Conservation (phyloP, 2,329 filamentous ascomycete genomes). For the Mollisiaceae sp. region DNA sequence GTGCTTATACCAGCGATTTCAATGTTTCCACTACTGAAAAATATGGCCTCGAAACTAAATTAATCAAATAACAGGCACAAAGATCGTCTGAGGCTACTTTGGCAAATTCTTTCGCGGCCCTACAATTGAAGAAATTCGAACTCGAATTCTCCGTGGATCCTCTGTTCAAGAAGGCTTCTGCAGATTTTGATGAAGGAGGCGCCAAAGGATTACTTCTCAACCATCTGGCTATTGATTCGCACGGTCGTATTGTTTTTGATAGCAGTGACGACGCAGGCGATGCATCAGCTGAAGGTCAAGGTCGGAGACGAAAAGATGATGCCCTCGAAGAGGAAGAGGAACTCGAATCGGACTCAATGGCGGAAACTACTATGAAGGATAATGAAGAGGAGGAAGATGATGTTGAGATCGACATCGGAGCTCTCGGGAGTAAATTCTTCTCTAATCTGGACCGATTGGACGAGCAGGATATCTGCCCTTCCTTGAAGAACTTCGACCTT, state of each 20-base stretch:
- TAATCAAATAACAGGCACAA: slow-evolving; percentile 54
- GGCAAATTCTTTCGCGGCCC: slow-evolving; percentile 81
- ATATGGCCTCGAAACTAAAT: slow-evolving; percentile 13
- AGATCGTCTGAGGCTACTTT: slow-evolving; percentile 92
- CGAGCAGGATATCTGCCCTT: slow-evolving; percentile 90
- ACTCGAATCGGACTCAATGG: slow-evolving; percentile 45
- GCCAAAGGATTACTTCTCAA: slow-evolving; percentile 95
- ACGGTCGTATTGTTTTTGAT: slow-evolving; percentile 95
- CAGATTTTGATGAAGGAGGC: slow-evolving; percentile 97
- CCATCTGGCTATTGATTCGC: slow-evolving; percentile 91
- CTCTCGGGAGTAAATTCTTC: slow-evolving; percentile 82
- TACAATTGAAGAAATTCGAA: slow-evolving; percentile 97
- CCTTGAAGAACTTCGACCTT: slow-evolving; percentile 90
- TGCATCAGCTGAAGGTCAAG: slow-evolving; percentile 46
- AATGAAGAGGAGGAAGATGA: slow-evolving; percentile 56
- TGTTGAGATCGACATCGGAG: slow-evolving; percentile 78
- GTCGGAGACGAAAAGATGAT: slow-evolving; percentile 63
- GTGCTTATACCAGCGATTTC: too few species aligned
- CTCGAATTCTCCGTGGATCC: slow-evolving; percentile 96
- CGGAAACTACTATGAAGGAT: slow-evolving; percentile 47
- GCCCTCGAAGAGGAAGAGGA: slow-evolving; percentile 54
- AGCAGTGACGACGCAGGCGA: slow-evolving; percentile 86
- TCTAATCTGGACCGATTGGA: slow-evolving; percentile 79
- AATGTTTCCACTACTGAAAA: background rate
- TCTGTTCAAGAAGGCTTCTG: slow-evolving; percentile 98